Evolutionary conservation across 2,329 filamentous ascomycete species (phyloP).

Genomic region (Clonostachys rhizophaga): DNA sequence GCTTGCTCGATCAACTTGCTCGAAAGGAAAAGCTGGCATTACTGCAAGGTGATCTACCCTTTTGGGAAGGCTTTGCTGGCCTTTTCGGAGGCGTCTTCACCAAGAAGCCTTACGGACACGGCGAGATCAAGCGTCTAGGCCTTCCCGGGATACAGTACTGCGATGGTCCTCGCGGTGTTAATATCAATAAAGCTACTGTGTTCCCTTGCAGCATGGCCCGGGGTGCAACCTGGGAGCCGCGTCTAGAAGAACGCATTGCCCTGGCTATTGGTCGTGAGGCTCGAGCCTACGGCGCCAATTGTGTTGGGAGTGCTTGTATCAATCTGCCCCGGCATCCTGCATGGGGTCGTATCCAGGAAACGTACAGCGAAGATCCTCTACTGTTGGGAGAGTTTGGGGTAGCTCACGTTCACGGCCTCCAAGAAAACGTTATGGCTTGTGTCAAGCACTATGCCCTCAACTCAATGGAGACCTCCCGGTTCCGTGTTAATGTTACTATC

Average conservation of each 20-base stretch:
- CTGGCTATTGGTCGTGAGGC: slow-evolving; percentile 12
- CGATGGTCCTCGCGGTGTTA: slow-evolving; percentile 9
- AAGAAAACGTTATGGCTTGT: slow-evolving; percentile 12
- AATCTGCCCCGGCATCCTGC: slow-evolving; percentile 13
- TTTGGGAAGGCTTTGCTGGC: too few species aligned
- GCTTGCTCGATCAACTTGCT: too few species aligned
- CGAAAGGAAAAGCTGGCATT: too few species aligned
- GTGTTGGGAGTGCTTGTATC: slow-evolving; percentile 11
- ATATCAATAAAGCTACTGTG: slow-evolving; percentile 7
- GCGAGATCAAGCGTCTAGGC: slow-evolving; percentile 6
- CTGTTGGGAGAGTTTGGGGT: slow-evolving; percentile 10
- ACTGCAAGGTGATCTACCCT: too few species aligned
- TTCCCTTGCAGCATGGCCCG: slow-evolving; percentile 12
- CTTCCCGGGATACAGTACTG: slow-evolving; percentile 9
- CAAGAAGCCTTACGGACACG: too few species aligned
- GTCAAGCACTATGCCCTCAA: slow-evolving; percentile 14
- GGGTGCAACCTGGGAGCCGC: slow-evolving; percentile 11
- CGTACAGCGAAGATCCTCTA: slow-evolving; percentile 12
- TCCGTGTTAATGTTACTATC: slow-evolving; percentile 10
- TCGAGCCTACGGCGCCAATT: slow-evolving; percentile 10
- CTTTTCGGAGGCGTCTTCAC: too few species aligned
- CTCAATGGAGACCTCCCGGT: slow-evolving; percentile 13
- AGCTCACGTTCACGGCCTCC: slow-evolving; percentile 8
- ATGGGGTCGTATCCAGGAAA: slow-evolving; percentile 14
- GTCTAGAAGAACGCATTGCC: slow-evolving; percentile 9